These are phyloP conservation scores for Dothidotthia symphoricarpi DNA, from an alignment of 2,329 filamentous ascomycete genomes.

Conservation along the genomic window DNA sequence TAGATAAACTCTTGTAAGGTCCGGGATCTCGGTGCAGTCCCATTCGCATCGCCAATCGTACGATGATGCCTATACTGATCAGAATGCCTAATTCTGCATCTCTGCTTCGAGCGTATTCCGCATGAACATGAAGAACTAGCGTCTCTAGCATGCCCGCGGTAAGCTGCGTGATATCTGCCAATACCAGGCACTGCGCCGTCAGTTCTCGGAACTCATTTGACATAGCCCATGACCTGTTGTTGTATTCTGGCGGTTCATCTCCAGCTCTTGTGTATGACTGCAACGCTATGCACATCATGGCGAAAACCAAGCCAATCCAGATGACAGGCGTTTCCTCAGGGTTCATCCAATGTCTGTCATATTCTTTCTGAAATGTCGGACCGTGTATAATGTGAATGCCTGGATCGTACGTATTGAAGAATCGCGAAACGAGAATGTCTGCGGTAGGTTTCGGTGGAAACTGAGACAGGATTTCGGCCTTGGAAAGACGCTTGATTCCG, in stretches of 20 bases:
- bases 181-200: constrained; percentile 74
- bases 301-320: constrained; percentile 76
- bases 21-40: constrained; percentile 76
- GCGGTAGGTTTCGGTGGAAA: constrained; percentile 79
- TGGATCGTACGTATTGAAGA: constrained; percentile 79
- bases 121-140: constrained; percentile 71
- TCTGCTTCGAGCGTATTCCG: constrained; percentile 70
- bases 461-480: constrained; percentile 73
- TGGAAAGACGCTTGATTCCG: constrained; percentile 65
- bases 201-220: constrained; percentile 62
- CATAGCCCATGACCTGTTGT: constrained; percentile 57
- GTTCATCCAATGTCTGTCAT: constrained; percentile 67
- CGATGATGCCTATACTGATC: constrained; percentile 60
- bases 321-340: constrained; percentile 70
- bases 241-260: constrained; percentile 76
- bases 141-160: constrained; percentile 76
- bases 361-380: constrained; percentile 74
- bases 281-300: constrained; percentile 73
- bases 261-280: constrained; percentile 76
- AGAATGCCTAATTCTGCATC: constrained; percentile 70
- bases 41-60: constrained; percentile 66
- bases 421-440: constrained; percentile 81
- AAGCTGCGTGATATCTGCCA: constrained; percentile 74
- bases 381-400: constrained; percentile 59
- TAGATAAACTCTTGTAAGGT: constrained; percentile 68